Percentiles rank a stretch among this genome's conserved stretches.
Evolutionary conservation across 2,329 filamentous ascomycete genomes (phyloP).

Genomic region (Elsinoe fawcettii): DNA sequence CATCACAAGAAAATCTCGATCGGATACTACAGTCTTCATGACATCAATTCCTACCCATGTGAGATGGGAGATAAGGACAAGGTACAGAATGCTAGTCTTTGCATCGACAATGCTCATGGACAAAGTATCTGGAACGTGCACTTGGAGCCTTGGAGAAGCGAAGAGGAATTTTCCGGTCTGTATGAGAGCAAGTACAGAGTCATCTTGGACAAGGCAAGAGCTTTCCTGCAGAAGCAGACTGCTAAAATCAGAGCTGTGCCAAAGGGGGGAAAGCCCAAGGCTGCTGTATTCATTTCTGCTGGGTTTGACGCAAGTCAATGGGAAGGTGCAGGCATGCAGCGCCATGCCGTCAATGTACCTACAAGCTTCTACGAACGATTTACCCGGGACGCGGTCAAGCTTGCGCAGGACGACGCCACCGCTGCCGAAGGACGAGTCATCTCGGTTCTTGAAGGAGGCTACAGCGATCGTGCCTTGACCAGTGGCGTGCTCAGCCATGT

Average conservation of each 20-base stretch:
- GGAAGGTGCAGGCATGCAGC: slow-evolving; percentile 87
- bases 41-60: slow-evolving; percentile 97
- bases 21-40: slow-evolving; percentile 93
- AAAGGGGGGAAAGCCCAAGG: slow-evolving; percentile 59
- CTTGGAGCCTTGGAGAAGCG: slow-evolving; percentile 74
- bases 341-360: slow-evolving; percentile 90
- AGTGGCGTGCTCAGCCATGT: slow-evolving; percentile 88
- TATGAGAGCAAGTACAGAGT: slow-evolving; percentile 73
- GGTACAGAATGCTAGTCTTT: slow-evolving; percentile 86
- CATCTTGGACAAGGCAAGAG: slow-evolving; percentile 71
- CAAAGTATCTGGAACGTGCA: slow-evolving; percentile 97
- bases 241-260: slow-evolving; percentile 52
- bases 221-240: slow-evolving; percentile 67
- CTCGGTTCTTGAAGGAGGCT: slow-evolving; percentile 91
- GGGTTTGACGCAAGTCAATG: slow-evolving; percentile 97
- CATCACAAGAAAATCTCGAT: slow-evolving; percentile 77
- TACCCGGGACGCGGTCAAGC: slow-evolving; percentile 71
- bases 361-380: slow-evolving; percentile 94
- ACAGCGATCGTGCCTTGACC: slow-evolving; percentile 82
- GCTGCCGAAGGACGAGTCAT: slow-evolving; percentile 77
- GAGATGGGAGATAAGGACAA: slow-evolving; percentile 91
- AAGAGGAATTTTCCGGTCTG: slow-evolving; percentile 78
- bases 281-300: slow-evolving; percentile 88
- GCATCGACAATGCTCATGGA: slow-evolving; percentile 87
- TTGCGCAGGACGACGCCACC: slow-evolving; percentile 72